Evolutionary conservation across 495 filamentous ascomycete species (phyloP).

Genomic region (Neurospora sp.): DNA sequence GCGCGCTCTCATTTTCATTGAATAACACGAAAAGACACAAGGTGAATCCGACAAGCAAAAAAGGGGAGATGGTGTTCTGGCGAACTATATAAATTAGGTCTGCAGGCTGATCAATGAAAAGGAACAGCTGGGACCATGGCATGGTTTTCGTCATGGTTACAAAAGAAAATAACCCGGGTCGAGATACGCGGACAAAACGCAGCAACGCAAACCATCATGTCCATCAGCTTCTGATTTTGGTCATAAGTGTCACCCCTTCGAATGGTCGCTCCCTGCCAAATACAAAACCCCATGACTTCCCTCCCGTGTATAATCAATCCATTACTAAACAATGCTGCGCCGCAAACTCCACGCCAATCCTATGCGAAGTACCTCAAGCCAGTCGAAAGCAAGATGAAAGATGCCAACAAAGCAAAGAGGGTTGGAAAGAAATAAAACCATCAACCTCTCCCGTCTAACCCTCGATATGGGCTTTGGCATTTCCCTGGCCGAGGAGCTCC

Average conservation of each 20-base stretch:
- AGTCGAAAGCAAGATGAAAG: slow-evolving; percentile 3
- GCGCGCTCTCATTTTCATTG: neutral
- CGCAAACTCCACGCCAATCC: slow-evolving; percentile 29
- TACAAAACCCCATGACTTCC: slow-evolving; percentile 11
- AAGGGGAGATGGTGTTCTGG: neutral
- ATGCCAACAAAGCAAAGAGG: slow-evolving; percentile 17
- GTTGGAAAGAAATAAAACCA: slow-evolving; percentile 1
- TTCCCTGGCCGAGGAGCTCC: slow-evolving; percentile 64
- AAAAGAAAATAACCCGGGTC: neutral
- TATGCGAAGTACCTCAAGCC: slow-evolving; percentile 17
- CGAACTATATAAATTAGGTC: neutral
- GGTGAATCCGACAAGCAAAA: neutral
- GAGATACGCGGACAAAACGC: neutral
- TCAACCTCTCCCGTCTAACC: slow-evolving; percentile 25
- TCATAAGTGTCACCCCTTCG: neutral
- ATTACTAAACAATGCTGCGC: slow-evolving; percentile 27
- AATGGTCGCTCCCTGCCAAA: slow-evolving; percentile 9
- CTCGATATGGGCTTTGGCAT: slow-evolving; percentile 46
- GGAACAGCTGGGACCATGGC: neutral
- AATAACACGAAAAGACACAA: neutral
- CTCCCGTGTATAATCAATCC: slow-evolving; percentile 15
- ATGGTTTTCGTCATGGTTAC: neutral
- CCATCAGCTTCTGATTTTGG: neutral
- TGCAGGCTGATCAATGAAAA: neutral
- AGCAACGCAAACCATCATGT: neutral